These are phyloP conservation scores for Ogataea ramenticola DNA, from an alignment of 805 yeast species.

Conservation along the genomic window DNA sequence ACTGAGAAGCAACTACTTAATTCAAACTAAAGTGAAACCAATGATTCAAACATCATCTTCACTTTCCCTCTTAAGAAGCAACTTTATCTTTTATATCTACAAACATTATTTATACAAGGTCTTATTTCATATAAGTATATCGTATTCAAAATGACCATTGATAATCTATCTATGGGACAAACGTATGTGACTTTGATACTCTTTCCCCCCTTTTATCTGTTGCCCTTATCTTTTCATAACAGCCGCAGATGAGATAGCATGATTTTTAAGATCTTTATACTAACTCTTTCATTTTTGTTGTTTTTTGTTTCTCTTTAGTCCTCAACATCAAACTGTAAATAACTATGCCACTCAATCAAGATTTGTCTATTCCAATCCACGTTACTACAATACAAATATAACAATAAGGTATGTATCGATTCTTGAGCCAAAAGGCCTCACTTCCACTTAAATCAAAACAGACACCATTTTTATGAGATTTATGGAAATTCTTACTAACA, in stretches of 20 bases:
- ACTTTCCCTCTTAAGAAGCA: no score
- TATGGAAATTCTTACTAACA: neutral
- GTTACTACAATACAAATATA: conserved; percentile 24
- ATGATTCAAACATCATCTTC: no score
- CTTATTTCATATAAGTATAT: no score
- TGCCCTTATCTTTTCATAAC: neutral
- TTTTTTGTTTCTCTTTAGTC: neutral
- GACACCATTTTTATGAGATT: neutral
- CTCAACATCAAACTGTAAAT: neutral
- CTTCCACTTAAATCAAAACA: no score
- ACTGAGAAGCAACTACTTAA: no score
- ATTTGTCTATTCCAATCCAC: conserved; percentile 15
- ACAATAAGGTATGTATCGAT: conserved; percentile 32
- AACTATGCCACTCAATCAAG: conserved; percentile 2
- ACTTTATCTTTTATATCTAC: no score
- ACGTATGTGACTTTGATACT: neutral
- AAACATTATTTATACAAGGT: no score
- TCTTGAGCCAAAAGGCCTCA: no score
- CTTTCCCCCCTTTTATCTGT: neutral
- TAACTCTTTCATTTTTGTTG: no score
- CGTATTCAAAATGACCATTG: neutral
- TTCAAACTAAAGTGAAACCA: no score
- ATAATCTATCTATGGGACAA: neutral
- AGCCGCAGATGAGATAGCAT: no score
- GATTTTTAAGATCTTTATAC: no score